Conservation (phyloP, 164 flowering plant species). For the grape (Vitis vinifera) region ASM3070453v1 NC_081821.1:9500501-9501000, state of each 20-base stretch:
- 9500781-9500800: too few relatives aligned
- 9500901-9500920: too few relatives aligned
- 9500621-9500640: conserved; percentile 28
- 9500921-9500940: fast-evolving
- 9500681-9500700: conserved; percentile 34
- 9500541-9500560: conserved; percentile 36
- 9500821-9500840: too few relatives aligned
- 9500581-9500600: conserved; percentile 48
- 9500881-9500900: too few relatives aligned
- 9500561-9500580: conserved; percentile 21
- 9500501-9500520: conserved; percentile 26
- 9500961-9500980: too few relatives aligned
- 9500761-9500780: conserved; percentile 59
- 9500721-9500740: conserved; percentile 23
- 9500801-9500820: too few relatives aligned
- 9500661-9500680: conserved; percentile 46
- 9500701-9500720: conserved; percentile 33
- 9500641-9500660: conserved; percentile 53
- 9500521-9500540: conserved; percentile 56
- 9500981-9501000: too few relatives aligned
- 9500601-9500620: conserved; percentile 35
- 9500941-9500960: fast-evolving
- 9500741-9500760: conserved; percentile 34
- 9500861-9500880: too few relatives aligned
- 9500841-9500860: too few relatives aligned